These are phyloP conservation scores for Tricholoma sp. DNA, from an alignment of 768 basidiomycete species.

Conservation along the genomic window DNA sequence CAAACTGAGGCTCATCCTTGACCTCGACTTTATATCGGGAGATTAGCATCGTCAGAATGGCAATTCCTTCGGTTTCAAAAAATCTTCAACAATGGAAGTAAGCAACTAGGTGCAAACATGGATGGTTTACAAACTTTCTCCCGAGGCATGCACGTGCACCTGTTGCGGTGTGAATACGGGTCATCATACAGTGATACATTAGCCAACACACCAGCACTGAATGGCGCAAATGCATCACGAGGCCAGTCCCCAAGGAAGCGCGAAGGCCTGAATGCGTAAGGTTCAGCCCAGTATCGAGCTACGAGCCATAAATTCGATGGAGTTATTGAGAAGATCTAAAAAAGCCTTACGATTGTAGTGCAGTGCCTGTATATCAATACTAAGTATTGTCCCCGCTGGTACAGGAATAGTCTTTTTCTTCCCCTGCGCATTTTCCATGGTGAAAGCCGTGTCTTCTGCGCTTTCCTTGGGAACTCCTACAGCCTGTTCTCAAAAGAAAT, in stretches of 20 bases:
- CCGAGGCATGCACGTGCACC: too few species aligned
- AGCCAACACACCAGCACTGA: too few species aligned
- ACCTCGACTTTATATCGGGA: slow-evolving; percentile 41
- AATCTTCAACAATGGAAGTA: slow-evolving; percentile 26
- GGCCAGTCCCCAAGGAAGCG: too few species aligned
- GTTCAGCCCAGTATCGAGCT: slow-evolving; percentile 46
- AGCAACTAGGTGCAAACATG: too few species aligned
- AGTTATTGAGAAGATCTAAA: neutral
- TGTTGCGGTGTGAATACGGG: too few species aligned
- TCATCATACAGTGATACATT: too few species aligned
- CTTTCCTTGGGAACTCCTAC: slow-evolving; percentile 41
- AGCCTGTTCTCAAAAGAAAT: slow-evolving; percentile 10
- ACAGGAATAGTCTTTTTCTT: slow-evolving; percentile 34
- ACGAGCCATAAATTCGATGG: neutral
- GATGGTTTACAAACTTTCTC: neutral
- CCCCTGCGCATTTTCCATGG: slow-evolving; percentile 29
- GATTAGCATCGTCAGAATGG: slow-evolving; percentile 43
- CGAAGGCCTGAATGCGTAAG: too few species aligned
- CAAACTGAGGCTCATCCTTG: slow-evolving; percentile 46
- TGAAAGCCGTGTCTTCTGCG: slow-evolving; percentile 41
- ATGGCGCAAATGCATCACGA: too few species aligned
- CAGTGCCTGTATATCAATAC: slow-evolving; percentile 32
- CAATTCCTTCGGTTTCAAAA: slow-evolving; percentile 47
- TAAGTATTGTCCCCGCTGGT: slow-evolving; percentile 36
- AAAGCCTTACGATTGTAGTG: slow-evolving; percentile 46